Percentiles rank a stretch among this genome's conserved stretches.
Conservation (phyloP, 805 yeast genomes). For the Teunomyces barrocoloradensis region DNA sequence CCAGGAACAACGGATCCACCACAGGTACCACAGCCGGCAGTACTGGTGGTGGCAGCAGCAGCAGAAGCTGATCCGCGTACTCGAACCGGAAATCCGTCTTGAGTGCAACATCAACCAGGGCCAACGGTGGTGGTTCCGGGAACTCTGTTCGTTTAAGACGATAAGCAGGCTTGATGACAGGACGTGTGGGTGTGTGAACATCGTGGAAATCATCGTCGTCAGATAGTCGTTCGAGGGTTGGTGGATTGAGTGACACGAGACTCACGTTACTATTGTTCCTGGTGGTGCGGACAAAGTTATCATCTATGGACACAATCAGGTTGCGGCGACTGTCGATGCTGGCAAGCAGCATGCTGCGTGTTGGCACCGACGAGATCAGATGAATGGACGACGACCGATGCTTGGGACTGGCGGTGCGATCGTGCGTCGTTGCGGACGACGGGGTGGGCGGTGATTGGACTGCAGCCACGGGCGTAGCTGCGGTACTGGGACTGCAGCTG, state of each 20-base stretch:
- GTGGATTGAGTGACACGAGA: conserved; percentile 14
- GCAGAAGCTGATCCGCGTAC: conserved; percentile 22
- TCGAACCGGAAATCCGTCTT: conserved; percentile 26
- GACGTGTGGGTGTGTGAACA: conserved; percentile 7
- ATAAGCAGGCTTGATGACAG: conserved; percentile 16
- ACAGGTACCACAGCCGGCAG: too few species aligned
- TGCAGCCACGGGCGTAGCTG: background rate
- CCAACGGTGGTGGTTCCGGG: background rate
- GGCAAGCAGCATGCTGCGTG: conserved; percentile 35
- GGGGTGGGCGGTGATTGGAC: background rate
- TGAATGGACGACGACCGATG: conserved; percentile 36
- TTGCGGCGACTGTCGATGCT: conserved; percentile 41
- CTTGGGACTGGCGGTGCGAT: conserved; percentile 10
- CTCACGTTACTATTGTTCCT: conserved; percentile 34
- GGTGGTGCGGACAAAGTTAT: conserved; percentile 23
- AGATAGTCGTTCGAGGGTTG: conserved; percentile 15
- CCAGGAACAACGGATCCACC: background rate
- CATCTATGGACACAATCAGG: conserved; percentile 40
- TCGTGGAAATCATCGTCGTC: conserved; percentile 28
- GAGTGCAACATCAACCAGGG: conserved; percentile 2
- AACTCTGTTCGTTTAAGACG: conserved; percentile 7
- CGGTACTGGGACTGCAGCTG: background rate
- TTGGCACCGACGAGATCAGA: conserved; percentile 13
- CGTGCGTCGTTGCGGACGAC: background rate
- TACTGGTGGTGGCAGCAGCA: conserved; percentile 15